phyloP scores from a whole-genome alignment of 768 basidiomycete species.

The Kockovaella imperatae region DNA sequence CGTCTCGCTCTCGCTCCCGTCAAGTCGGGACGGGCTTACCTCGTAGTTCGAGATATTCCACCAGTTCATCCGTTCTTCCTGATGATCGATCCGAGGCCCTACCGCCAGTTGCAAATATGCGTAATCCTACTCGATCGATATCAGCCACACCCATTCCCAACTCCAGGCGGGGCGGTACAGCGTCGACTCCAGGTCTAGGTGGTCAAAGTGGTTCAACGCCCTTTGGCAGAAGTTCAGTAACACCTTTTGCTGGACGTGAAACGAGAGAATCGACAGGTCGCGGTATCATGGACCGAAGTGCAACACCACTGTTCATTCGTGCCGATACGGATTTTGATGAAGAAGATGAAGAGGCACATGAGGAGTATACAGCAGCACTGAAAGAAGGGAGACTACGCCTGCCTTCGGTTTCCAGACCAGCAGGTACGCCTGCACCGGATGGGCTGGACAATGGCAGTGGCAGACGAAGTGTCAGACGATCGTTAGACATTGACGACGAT shows the following conservation, averaged over 20 bases:
- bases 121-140: conserved; percentile 28
- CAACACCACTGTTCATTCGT: conserved; percentile 33
- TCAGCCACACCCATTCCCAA: conserved; percentile 31
- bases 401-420: conserved; percentile 25
- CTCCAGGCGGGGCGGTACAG: conserved; percentile 28
- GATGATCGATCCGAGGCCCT: conserved; percentile 2
- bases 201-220: no score
- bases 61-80: conserved; percentile 12
- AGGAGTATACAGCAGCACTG: conserved; percentile 26
- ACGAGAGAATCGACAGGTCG: conserved; percentile 2
- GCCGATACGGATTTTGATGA: conserved; percentile 39
- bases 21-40: conserved; percentile 16
- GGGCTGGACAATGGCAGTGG: not conserved
- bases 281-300: conserved; percentile 9
- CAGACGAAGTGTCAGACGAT: conserved; percentile 7
- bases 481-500: conserved; percentile 22
- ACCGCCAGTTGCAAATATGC: conserved; percentile 13
- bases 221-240: conserved; percentile 12
- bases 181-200: no score
- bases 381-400: conserved; percentile 26
- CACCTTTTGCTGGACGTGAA: conserved; percentile 23
- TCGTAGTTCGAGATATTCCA: conserved; percentile 14
- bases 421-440: conserved; percentile 7
- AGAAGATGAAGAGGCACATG: conserved; percentile 41
- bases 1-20: conserved; percentile 31